These are phyloP conservation scores for Rhizophagus prolifer DNA, from an alignment of 192 early-diverging fungal species.

Conservation along the genomic window DNA sequence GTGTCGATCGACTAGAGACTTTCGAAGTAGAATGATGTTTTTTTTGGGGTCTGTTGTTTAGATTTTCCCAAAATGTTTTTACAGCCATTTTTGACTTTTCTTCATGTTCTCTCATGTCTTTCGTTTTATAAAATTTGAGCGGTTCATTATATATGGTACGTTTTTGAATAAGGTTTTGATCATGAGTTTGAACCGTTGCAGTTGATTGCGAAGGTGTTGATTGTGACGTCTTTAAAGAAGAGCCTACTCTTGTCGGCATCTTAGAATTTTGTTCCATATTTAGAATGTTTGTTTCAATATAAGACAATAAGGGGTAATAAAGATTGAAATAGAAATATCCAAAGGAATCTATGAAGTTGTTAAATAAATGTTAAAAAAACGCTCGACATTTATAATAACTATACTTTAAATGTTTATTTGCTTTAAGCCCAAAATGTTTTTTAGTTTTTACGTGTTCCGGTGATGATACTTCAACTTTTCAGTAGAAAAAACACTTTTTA, in stretches of 20 bases:
- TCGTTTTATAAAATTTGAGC: background rate
- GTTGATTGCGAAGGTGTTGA: background rate
- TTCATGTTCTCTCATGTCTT: background rate
- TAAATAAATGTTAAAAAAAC: background rate
- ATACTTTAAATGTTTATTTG: background rate
- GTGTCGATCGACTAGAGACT: background rate
- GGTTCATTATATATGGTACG: background rate
- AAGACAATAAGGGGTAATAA: background rate
- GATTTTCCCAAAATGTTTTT: background rate
- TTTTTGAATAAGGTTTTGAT: background rate
- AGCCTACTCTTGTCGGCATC: background rate
- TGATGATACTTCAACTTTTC: background rate
- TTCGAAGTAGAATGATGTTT: background rate
- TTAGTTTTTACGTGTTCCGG: background rate
- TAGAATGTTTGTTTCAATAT: background rate
- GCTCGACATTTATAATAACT: background rate
- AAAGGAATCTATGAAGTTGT: background rate
- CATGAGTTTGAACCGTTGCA: background rate
- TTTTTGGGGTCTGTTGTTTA: background rate
- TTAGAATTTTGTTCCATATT: background rate
- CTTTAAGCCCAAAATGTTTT: background rate
- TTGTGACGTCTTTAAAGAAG: background rate
- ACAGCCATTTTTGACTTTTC: background rate
- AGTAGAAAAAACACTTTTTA: background rate
- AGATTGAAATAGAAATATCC: background rate